phyloP scores from a whole-genome alignment of 345 rosid genomes.

The Corymbia maculata region DNA sequence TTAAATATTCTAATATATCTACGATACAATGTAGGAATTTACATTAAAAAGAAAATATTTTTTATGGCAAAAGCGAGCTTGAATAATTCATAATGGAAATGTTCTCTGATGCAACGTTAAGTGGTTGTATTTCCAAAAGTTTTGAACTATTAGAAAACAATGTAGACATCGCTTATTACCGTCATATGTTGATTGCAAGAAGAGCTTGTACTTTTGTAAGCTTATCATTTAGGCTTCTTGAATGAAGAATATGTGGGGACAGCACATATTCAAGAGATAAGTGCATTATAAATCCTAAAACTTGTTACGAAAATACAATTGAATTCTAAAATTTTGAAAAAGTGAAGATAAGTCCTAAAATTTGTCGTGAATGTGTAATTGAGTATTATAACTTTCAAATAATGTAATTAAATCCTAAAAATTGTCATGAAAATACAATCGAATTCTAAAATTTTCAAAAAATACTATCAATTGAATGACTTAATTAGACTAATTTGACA shows the following conservation, averaged over 20 bases:
- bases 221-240: background rate
- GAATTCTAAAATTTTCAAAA: too few relatives aligned
- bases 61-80: background rate
- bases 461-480: too few relatives aligned
- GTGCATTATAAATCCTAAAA: background rate
- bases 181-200: background rate
- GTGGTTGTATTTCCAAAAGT: too few relatives aligned
- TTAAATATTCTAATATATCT: slow-evolving; percentile 1
- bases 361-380: too few relatives aligned
- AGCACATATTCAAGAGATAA: background rate
- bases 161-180: background rate
- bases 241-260: background rate
- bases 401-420: too few relatives aligned
- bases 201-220: background rate
- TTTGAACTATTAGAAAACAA: background rate
- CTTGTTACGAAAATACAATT: too few relatives aligned
- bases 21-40: background rate
- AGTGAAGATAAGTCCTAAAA: too few relatives aligned
- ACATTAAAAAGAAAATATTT: background rate
- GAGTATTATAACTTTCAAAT: too few relatives aligned
- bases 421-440: too few relatives aligned
- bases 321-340: too few relatives aligned
- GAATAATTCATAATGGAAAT: background rate
- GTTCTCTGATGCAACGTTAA: too few relatives aligned
- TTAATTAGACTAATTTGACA: too few relatives aligned